Evolutionary conservation across 345 rosid species (phyloP).

Genomic region (Toxicodendron radicans): DNA sequence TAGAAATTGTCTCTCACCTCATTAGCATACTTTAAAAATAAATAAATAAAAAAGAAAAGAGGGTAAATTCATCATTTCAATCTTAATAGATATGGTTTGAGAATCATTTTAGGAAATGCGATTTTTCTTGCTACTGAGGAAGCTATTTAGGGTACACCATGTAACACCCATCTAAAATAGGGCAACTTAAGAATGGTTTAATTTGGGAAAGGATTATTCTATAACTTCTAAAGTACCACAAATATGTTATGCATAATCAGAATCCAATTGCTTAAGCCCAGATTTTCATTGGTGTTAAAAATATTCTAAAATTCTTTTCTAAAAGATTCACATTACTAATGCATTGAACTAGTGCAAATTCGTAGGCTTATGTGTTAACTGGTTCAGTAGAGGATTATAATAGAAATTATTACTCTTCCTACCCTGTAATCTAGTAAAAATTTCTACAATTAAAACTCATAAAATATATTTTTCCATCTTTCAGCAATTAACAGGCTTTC

Average conservation of each 20-base stretch:
- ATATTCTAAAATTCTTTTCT: not conserved
- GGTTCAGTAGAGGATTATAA: not conserved
- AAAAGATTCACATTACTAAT: not conserved
- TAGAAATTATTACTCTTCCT: not conserved
- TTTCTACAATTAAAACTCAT: not conserved
- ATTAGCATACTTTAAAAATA: not conserved
- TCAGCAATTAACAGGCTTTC: not conserved
- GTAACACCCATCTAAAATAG: too few species aligned
- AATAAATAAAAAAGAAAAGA: not conserved
- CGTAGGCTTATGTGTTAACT: not conserved
- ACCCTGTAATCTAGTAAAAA: not conserved
- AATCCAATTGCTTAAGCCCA: not conserved
- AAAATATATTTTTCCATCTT: not conserved
- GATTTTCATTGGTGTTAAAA: not conserved
- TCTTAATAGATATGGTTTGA: not conserved
- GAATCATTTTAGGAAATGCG: too few species aligned
- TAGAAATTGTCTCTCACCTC: not conserved
- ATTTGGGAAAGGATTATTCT: not conserved
- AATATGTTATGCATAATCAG: not conserved
- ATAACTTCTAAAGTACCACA: not conserved
- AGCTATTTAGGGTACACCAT: too few species aligned
- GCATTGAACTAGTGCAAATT: not conserved
- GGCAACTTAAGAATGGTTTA: not conserved
- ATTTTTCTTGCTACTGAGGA: too few species aligned
- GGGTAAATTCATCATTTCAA: not conserved